Conservation (phyloP, 306 rosid genomes). For the Calophaca sinica region DNA sequence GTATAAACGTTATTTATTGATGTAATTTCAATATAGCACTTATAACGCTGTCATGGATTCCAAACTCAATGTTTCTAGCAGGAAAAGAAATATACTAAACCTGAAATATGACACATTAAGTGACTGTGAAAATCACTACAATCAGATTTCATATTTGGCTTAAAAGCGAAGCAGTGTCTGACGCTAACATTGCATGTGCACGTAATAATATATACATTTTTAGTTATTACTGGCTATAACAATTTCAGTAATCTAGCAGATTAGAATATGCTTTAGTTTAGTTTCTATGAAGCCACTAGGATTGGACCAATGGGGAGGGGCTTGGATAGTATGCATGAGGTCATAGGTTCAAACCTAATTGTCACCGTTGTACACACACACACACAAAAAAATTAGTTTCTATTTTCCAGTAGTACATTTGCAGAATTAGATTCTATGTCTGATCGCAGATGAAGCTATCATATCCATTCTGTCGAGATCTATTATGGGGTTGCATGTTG, state of each 20-base stretch:
- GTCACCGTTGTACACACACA: too few relatives aligned
- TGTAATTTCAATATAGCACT: not conserved
- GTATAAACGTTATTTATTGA: not conserved
- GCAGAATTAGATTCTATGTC: conserved; percentile 17
- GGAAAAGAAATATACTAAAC: not conserved
- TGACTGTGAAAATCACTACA: too few relatives aligned
- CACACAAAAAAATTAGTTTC: too few relatives aligned
- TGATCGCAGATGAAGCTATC: not conserved
- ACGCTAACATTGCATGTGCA: not conserved
- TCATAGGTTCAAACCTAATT: too few relatives aligned
- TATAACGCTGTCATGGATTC: too few relatives aligned
- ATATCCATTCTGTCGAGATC: conserved; percentile 1
- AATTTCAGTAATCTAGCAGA: not conserved
- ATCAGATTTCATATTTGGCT: too few relatives aligned
- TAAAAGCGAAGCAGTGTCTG: not conserved
- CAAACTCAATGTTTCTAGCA: too few relatives aligned
- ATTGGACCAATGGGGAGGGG: too few relatives aligned
- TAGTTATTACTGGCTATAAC: not conserved
- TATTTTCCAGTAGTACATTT: conserved; percentile 2
- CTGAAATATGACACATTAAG: too few relatives aligned
- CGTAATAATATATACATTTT: too few relatives aligned
- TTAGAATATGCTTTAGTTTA: not conserved
- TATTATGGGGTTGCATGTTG: not conserved
- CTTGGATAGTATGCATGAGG: too few relatives aligned
- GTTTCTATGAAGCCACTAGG: not conserved